Conservation (phyloP, 2,329 filamentous ascomycete species). For the Stachybotrys elegans region DNA sequence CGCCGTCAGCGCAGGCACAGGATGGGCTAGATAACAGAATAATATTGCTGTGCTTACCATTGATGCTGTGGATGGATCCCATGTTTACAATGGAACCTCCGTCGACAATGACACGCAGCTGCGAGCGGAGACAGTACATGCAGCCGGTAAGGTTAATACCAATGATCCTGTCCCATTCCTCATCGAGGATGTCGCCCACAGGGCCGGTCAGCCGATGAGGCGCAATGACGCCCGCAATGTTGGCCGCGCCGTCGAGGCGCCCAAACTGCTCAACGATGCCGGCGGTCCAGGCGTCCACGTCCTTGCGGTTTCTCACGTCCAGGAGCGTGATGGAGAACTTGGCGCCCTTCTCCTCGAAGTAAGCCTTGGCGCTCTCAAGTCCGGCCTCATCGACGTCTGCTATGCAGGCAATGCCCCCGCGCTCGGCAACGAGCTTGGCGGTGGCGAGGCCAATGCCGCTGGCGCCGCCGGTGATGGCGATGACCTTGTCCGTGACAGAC, state of each 20-base stretch:
- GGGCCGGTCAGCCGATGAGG: conserved; percentile 32
- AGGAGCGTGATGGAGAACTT: conserved; percentile 31
- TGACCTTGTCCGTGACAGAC: conserved; percentile 23
- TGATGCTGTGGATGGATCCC: conserved; percentile 2
- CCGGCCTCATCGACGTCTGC: conserved; percentile 30
- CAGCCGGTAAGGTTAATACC: conserved; percentile 41
- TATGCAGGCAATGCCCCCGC: conserved; percentile 31
- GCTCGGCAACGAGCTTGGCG: conserved; percentile 28
- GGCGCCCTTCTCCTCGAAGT: conserved; percentile 19
- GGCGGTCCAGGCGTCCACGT: conserved; percentile 45
- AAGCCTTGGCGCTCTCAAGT: conserved; percentile 22
- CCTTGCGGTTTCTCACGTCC: conserved; percentile 39
- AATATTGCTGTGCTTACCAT: too few relatives aligned
- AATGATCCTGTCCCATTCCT: conserved; percentile 41
- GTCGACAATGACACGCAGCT: conserved; percentile 38
- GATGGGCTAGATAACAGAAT: too few relatives aligned
- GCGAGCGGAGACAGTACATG: conserved; percentile 43
- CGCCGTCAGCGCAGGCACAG: background rate
- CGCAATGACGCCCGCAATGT: conserved; percentile 47
- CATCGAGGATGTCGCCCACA: conserved; percentile 37
- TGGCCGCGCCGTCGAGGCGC: conserved; percentile 47
- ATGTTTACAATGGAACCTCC: conserved; percentile 52
- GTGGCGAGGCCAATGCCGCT: conserved; percentile 36
- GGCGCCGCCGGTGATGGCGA: conserved; percentile 25
- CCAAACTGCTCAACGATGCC: conserved; percentile 39